These are phyloP conservation scores for Kwoniella heveanensis DNA, from an alignment of 768 basidiomycete genomes.

Conservation along the genomic window DNA sequence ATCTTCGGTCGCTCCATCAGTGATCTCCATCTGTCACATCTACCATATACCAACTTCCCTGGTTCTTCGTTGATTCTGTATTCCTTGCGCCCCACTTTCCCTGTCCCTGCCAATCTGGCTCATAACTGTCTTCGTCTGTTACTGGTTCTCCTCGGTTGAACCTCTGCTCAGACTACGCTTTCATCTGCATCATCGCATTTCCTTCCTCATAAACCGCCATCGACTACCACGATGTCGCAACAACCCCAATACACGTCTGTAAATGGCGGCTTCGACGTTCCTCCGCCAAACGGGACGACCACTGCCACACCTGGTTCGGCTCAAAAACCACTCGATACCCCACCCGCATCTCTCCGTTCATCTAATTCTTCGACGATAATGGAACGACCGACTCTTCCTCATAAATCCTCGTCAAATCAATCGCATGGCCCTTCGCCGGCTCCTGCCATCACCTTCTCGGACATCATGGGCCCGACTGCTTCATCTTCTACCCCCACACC, in stretches of 20 bases:
- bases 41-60: neutral
- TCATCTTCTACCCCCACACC: neutral
- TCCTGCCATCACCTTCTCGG: slow-evolving; percentile 11
- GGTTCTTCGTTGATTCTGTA: neutral
- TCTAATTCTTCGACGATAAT: slow-evolving; percentile 26
- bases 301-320: too few relatives aligned
- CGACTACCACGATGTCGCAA: slow-evolving; percentile 23
- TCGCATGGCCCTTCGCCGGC: slow-evolving; percentile 5
- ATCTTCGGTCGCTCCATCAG: neutral
- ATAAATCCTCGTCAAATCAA: slow-evolving; percentile 2
- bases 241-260: slow-evolving; percentile 21
- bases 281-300: slow-evolving; percentile 14
- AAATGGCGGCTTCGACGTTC: slow-evolving; percentile 17
- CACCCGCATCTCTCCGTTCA: slow-evolving; percentile 40
- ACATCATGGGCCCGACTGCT: slow-evolving; percentile 13
- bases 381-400: slow-evolving; percentile 19
- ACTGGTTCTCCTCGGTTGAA: slow-evolving; percentile 13
- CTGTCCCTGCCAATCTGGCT: slow-evolving; percentile 7
- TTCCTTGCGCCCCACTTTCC: neutral
- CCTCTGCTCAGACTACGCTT: slow-evolving; percentile 31
- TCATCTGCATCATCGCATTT: slow-evolving; percentile 23
- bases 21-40: neutral
- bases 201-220: slow-evolving; percentile 1
- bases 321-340: slow-evolving; percentile 41
- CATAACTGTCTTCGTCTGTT: slow-evolving; percentile 2